Percentiles rank a stretch among this genome's conserved stretches.
Evolutionary conservation across 2,329 filamentous ascomycete species (phyloP).

Genomic region (Monosporascus sp.): DNA sequence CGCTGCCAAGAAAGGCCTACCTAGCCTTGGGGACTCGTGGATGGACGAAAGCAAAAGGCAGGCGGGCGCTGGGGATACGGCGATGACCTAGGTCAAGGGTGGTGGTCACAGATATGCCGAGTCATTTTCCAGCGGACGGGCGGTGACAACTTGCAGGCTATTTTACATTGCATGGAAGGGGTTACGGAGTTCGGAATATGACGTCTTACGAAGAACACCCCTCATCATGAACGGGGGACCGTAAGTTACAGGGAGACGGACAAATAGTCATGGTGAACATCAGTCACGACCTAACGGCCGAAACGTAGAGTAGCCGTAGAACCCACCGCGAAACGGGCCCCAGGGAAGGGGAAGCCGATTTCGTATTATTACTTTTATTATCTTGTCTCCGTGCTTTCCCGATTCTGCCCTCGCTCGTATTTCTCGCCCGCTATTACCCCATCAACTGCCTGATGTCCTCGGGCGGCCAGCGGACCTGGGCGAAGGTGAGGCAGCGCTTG

Average conservation of each 20-base stretch:
- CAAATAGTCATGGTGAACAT: background rate
- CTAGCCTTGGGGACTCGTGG: conserved; percentile 19
- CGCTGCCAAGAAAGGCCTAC: conserved; percentile 13
- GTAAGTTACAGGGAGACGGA: background rate
- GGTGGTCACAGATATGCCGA: background rate
- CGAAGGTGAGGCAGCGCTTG: conserved; percentile 93
- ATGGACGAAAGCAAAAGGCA: conserved; percentile 12
- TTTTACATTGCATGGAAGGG: conserved; percentile 1
- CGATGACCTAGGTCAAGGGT: conserved; percentile 5
- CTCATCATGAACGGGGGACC: background rate
- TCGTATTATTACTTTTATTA: background rate
- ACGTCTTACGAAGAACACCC: background rate
- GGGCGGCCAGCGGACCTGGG: conserved; percentile 93
- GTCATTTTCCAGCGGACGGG: too few relatives aligned
- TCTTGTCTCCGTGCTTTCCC: background rate
- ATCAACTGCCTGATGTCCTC: conserved; percentile 90
- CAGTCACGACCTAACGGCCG: background rate
- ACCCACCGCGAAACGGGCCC: background rate
- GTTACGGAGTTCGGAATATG: conserved; percentile 1
- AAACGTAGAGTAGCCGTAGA: background rate
- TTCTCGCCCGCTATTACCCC: conserved; percentile 51
- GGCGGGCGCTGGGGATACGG: conserved; percentile 4
- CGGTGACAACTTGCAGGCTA: background rate
- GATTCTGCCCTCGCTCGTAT: too few relatives aligned
- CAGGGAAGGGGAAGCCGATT: background rate